Evolutionary conservation across 257 asterid species (phyloP), one percentile per base, ranked within the genome.

Genomic region (Orobanche coerulescens): DNA sequence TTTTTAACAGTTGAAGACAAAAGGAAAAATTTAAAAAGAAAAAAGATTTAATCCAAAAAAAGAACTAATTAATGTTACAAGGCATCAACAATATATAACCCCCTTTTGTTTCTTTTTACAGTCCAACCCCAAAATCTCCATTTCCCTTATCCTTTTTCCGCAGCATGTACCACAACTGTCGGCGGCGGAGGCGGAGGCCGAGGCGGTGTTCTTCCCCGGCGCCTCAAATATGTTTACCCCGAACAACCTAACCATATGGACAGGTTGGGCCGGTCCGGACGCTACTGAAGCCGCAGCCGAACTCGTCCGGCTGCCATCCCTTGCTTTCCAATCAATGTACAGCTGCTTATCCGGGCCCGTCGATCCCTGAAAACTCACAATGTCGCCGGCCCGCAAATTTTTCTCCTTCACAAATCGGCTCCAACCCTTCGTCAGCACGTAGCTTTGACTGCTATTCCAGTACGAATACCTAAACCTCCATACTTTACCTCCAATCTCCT

Each of bases 391-490:
- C 46, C 65, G 65, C 18, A 84, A 31, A 2, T 60, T 61, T 68
- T 82, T 82, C 67, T 84, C 94, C 83, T 82, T 84, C 4, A 84
- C 94, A 28, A 77, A 84, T n/a, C 94, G 59, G 65, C 89, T 84
- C 94, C 94, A 84, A 0, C 94, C 94, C 15, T 84, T 84, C 0
- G 89, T 84, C 25, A 84, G 6, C n/a, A 84, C 92, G 19, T 84
- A 84, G 70, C 92, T 84, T 46, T 84, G 92, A 61, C 92, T 84
- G 18, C 92, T 84, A 12, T 81, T 84, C 92, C 92, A 84, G 62
- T 84, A 84, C 1, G 89, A 81, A 33, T 84, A 84, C 5, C 94
- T 59, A 10, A 84, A 84, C 64, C 94, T 52, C 94, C 94, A 84
- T 2, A 79, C 86, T 25, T 81, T 84, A 0, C 94, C 94, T 0